A percentile compares a stretch with the other conserved stretches of the same genome.
phyloP scores from a whole-genome alignment of 257 asterid genomes.

The Ehretia macrophylla region DNA sequence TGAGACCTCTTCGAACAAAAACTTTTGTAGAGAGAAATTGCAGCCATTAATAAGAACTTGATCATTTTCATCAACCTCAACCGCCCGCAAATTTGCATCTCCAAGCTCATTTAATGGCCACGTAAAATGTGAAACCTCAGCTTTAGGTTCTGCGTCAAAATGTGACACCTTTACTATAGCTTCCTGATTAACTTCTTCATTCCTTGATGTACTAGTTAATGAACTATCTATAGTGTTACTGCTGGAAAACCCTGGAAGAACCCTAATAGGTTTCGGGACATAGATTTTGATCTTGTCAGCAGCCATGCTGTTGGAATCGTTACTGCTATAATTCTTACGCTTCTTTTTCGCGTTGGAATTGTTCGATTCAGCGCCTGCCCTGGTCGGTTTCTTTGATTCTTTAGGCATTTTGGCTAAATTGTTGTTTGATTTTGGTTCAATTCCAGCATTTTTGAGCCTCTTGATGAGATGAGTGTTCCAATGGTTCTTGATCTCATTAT shows the following conservation, averaged over 20 bases:
- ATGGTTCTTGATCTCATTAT: constrained; percentile 67
- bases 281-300: constrained; percentile 20
- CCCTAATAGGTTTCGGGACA: constrained; percentile 46
- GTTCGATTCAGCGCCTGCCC: background rate
- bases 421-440: constrained; percentile 15
- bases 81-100: constrained; percentile 5
- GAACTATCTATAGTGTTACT: constrained; percentile 32
- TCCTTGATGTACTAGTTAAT: constrained; percentile 27
- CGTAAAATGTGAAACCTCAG: constrained; percentile 1
- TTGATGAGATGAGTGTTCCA: constrained; percentile 63
- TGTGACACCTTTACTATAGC: background rate
- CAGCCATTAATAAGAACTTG: constrained; percentile 13
- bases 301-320: background rate
- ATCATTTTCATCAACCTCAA: constrained; percentile 4
- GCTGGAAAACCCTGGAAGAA: constrained; percentile 27
- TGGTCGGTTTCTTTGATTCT: background rate
- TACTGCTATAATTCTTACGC: background rate
- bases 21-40: background rate
- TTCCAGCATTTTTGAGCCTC: constrained; percentile 25
- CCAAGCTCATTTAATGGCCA: constrained; percentile 33
- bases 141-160: background rate
- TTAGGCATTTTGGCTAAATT: background rate
- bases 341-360: background rate
- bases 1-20: background rate
- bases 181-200: constrained; percentile 2